Percentiles rank a stretch among this genome's conserved stretches.
These are phyloP conservation scores for Colletotrichum horii DNA, from an alignment of 2,329 filamentous ascomycete genomes.

Conservation along the genomic window DNA sequence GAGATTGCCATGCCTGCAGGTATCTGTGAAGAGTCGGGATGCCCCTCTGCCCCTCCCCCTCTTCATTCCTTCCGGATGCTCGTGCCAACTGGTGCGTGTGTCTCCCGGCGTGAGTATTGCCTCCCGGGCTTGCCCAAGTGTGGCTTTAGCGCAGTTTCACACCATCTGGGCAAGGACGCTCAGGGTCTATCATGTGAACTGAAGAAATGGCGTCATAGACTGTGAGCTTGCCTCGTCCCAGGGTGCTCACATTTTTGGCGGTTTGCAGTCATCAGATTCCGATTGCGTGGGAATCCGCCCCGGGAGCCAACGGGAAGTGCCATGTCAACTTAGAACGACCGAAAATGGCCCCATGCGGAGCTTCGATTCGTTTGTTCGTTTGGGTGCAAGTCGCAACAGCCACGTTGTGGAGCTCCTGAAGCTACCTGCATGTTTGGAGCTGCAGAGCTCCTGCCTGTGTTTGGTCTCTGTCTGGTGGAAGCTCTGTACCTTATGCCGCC, in stretches of 20 bases:
- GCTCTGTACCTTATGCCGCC: neutral
- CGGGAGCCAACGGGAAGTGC: neutral
- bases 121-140: conserved; percentile 1
- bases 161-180: conserved; percentile 17
- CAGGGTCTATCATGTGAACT: conserved; percentile 23
- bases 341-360: conserved; percentile 3
- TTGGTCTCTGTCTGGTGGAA: neutral
- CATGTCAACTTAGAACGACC: conserved; percentile 3
- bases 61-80: conserved; percentile 1
- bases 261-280: neutral
- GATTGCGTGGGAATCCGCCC: neutral
- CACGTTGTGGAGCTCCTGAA: conserved; percentile 6
- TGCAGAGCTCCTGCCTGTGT: neutral
- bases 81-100: neutral
- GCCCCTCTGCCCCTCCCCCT: conserved; percentile 6
- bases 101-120: conserved; percentile 9
- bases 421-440: neutral
- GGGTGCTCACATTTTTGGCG: neutral
- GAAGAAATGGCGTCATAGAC: conserved; percentile 22
- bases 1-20: neutral
- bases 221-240: neutral
- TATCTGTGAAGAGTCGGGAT: neutral
- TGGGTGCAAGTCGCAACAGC: conserved; percentile 8
- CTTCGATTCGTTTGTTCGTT: neutral
- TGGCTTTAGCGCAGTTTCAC: conserved; percentile 20